These are phyloP conservation scores for Oryza longistaminata DNA, from an alignment of 176 grass and related monocot genomes.

Conservation along the genomic window DNA sequence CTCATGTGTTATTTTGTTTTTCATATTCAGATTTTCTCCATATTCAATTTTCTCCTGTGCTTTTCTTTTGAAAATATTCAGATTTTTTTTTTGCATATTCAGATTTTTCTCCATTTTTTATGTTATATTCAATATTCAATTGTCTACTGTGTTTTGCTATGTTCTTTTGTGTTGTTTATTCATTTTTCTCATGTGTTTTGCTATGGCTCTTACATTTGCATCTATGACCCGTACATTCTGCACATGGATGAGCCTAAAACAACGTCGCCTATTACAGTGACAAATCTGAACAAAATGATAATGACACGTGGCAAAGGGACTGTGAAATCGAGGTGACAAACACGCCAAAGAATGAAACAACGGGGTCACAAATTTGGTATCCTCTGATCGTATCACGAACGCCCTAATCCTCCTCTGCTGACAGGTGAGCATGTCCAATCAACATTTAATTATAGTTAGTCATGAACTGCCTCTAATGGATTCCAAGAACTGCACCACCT, in stretches of 20 bases:
- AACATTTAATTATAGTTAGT: background rate
- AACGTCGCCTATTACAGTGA: conserved; percentile 32
- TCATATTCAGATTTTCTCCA: no score
- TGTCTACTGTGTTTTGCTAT: no score
- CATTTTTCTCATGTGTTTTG: background rate
- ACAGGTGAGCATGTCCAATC: background rate
- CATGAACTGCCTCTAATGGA: conserved; percentile 54
- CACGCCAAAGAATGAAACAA: conserved; percentile 32
- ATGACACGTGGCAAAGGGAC: conserved; percentile 30
- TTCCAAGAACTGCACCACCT: conserved; percentile 72
- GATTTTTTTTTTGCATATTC: no score
- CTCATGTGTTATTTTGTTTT: no score
- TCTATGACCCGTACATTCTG: background rate
- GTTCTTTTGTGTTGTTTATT: no score
- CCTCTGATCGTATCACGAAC: background rate
- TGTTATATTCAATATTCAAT: no score
- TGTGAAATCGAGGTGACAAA: background rate
- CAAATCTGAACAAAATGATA: conserved; percentile 31
- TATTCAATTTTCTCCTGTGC: no score
- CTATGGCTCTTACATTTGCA: background rate
- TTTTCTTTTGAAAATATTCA: no score
- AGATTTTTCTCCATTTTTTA: no score
- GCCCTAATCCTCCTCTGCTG: no score
- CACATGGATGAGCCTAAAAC: background rate
- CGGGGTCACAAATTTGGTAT: conserved; percentile 13